A percentile compares a stretch with the other conserved stretches of the same genome.
phyloP scores from a whole-genome alignment of 805 yeast genomes.

The Komagataella pastoris region DNA sequence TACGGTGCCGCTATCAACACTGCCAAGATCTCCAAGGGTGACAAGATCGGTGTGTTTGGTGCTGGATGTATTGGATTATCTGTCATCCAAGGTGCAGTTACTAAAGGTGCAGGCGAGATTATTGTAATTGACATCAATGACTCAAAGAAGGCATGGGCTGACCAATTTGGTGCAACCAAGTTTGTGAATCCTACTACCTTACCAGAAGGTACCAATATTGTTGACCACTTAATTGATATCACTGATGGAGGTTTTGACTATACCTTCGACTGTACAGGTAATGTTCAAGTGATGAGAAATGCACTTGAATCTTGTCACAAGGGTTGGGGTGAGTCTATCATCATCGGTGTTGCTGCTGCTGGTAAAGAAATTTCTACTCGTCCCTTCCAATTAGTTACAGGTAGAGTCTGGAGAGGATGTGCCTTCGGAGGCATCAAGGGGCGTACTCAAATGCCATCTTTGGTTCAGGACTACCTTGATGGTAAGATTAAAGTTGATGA shows the following conservation, averaged over 20 bases:
- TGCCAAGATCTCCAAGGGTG: slow-evolving; percentile 83
- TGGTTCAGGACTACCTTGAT: slow-evolving; percentile 72
- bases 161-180: slow-evolving; percentile 88
- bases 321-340: slow-evolving; percentile 95
- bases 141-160: slow-evolving; percentile 74
- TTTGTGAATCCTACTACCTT: slow-evolving; percentile 77
- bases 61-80: slow-evolving; percentile 97
- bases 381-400: slow-evolving; percentile 98
- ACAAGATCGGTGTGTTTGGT: slow-evolving; percentile 92
- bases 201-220: slow-evolving; percentile 63
- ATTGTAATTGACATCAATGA: slow-evolving; percentile 84
- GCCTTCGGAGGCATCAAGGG: slow-evolving; percentile 99
- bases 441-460: slow-evolving; percentile 84
- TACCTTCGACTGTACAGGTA: slow-evolving; percentile 98
- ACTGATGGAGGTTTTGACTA: slow-evolving; percentile 96
- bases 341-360: slow-evolving; percentile 98
- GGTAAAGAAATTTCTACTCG: slow-evolving; percentile 94
- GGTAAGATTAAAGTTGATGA: slow-evolving; percentile 87
- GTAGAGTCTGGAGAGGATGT: slow-evolving; percentile 97
- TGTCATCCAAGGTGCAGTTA: slow-evolving; percentile 88
- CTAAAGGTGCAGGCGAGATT: slow-evolving; percentile 68
- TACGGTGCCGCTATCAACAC: slow-evolving; percentile 95
- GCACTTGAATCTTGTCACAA: slow-evolving; percentile 97
- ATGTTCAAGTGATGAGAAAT: slow-evolving; percentile 85
- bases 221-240: slow-evolving; percentile 70